phyloP scores from a whole-genome alignment of 441 rosid genomes.

The Codiaeum variegatum region DNA sequence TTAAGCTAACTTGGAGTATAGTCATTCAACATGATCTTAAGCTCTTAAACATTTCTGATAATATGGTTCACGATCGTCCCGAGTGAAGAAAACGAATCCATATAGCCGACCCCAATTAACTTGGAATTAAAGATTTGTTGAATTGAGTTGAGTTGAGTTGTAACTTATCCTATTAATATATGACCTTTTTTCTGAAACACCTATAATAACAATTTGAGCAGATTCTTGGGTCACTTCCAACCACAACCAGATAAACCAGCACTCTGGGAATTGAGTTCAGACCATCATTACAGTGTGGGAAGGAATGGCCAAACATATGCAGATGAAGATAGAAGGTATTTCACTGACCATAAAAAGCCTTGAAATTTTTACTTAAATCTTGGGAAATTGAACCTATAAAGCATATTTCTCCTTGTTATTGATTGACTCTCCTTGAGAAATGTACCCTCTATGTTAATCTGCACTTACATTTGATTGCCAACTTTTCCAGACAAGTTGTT shows the following conservation, averaged over 20 bases:
- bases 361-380: constrained; percentile 10
- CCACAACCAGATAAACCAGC: constrained; percentile 78
- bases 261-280: constrained; percentile 86
- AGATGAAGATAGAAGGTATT: constrained; percentile 68
- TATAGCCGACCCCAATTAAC: no score
- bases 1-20: no score
- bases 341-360: constrained; percentile 23
- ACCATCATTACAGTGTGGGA: constrained; percentile 55
- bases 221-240: constrained; percentile 92
- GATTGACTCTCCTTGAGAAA: not conserved
- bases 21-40: no score
- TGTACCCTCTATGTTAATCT: constrained; percentile 8
- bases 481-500: constrained; percentile 9
- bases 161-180: not conserved
- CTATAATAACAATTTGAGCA: constrained; percentile 26
- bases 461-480: constrained; percentile 19
- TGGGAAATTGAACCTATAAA: not conserved
- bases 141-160: no score
- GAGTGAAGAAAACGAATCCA: no score
- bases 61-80: no score
- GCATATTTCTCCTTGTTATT: constrained; percentile 3
- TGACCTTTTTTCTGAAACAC: not conserved
- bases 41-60: no score
- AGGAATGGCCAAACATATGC: constrained; percentile 55
- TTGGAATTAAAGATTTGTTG: no score